These are phyloP conservation scores for Globisporangium apiculatum DNA, from an alignment of 352 stramenopile genomes.

Conservation along the genomic window DNA sequence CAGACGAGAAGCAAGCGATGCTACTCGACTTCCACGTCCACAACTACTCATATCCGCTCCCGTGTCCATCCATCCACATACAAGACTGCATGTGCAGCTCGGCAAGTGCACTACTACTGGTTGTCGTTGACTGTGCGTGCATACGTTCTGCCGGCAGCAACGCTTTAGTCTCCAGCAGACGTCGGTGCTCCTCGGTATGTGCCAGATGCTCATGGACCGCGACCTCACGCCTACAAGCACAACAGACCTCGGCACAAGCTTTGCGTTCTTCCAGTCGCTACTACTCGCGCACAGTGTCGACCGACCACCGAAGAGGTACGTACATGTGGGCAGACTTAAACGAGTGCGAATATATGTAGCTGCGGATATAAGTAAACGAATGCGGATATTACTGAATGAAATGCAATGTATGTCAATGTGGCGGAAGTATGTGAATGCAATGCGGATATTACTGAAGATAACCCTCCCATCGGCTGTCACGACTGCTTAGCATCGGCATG, in stretches of 20 bases:
- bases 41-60: slow-evolving; percentile 61
- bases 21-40: slow-evolving; percentile 48
- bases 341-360: not conserved
- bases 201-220: slow-evolving; percentile 51
- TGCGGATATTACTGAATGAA: not conserved
- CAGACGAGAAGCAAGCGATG: slow-evolving; percentile 33
- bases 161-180: slow-evolving; percentile 48
- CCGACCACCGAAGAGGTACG: slow-evolving; percentile 57
- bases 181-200: slow-evolving; percentile 63
- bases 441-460: too few relatives aligned
- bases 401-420: not conserved
- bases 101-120: not conserved
- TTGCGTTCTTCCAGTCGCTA: slow-evolving; percentile 48
- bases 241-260: slow-evolving; percentile 46
- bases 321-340: not conserved
- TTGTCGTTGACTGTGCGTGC: slow-evolving; percentile 5
- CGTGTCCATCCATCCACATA: not conserved
- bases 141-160: slow-evolving; percentile 59
- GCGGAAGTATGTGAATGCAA: not conserved
- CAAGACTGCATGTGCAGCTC: too few relatives aligned
- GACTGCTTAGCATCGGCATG: slow-evolving; percentile 33
- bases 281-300: slow-evolving; percentile 64
- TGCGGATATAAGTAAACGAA: not conserved
- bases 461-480: not conserved
- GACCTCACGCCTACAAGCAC: slow-evolving; percentile 41